These are phyloP conservation scores for Isabelozyma rhagii DNA, from an alignment of 805 yeast genomes.

Conservation along the genomic window DNA sequence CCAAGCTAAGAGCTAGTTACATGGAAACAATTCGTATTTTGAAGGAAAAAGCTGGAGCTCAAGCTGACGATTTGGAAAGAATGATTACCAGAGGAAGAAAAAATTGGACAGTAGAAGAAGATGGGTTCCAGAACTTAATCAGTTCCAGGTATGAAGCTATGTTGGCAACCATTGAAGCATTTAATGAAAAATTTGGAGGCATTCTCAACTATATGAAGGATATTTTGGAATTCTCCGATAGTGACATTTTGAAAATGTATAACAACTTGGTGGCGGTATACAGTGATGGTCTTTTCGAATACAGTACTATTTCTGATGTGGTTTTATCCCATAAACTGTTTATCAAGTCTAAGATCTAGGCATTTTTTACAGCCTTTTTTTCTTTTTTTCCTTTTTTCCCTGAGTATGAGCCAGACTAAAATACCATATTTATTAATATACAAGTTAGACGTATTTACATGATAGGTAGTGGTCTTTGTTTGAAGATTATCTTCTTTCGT, in stretches of 20 bases:
- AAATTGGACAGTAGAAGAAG: slow-evolving; percentile 40
- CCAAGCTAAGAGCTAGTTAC: slow-evolving; percentile 33
- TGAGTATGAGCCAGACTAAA: neutral
- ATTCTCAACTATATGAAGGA: slow-evolving; percentile 45
- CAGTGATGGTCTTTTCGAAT: slow-evolving; percentile 9
- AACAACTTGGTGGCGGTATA: slow-evolving; percentile 22
- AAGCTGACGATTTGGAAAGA: slow-evolving; percentile 15
- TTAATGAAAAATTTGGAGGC: slow-evolving; percentile 54
- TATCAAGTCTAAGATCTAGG: neutral
- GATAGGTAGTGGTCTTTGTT: slow-evolving; percentile 70
- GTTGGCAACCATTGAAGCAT: slow-evolving; percentile 56
- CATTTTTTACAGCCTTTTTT: too few species aligned
- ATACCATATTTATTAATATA: neutral
- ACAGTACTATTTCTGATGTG: neutral
- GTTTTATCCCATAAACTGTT: neutral
- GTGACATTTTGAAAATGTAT: slow-evolving; percentile 38
- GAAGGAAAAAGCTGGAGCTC: slow-evolving; percentile 20
- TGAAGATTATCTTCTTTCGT: slow-evolving; percentile 56
- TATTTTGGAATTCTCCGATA: slow-evolving; percentile 41
- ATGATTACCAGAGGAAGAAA: slow-evolving; percentile 34
- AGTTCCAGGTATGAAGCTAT: slow-evolving; percentile 68
- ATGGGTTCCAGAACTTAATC: slow-evolving; percentile 59
- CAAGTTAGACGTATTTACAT: slow-evolving; percentile 42
- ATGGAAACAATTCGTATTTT: slow-evolving; percentile 27
- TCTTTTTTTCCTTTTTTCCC: too few species aligned